Evolutionary conservation across 495 filamentous ascomycete genomes (phyloP), one percentile per base, ranked within the genome.

Genomic region (Platismatia glauca): DNA sequence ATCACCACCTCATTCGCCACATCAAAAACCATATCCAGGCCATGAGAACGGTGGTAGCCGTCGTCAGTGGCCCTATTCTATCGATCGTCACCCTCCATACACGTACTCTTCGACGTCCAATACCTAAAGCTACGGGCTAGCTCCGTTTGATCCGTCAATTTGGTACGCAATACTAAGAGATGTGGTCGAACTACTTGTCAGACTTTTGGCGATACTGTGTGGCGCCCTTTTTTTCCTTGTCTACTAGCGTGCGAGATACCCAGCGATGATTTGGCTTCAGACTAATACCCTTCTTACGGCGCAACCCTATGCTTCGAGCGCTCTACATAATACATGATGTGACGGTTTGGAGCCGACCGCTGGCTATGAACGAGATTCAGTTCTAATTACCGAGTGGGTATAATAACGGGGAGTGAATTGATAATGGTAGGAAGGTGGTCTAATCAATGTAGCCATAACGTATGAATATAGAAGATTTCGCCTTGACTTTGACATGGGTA

Each of bases 221-320:
- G 37, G 34, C 29, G 18, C 24, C 33, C 35, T 13, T 48, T 48
- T 38, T 68, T 61, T 48, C 41, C 41, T 62, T 43, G 8, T 43
- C 24, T 35, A 31, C 52, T 56, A 56, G 60, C 52, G 55, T 57
- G 60, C 35, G 52, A 57, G 60, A 62, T 62, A 62, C 60, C 60
- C 60, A 62, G 60, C 38, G 60, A 60, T n/a, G 35, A 53, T 61
- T 61, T 39, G 35, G 59, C 34, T 61, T 61, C 59, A 61, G 16
- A 61, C 33, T 55, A 35, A 61, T 55, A 61, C 46, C 59, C 52
- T 61, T 61, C 44, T 60, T 46, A n/a, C 5, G 5, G 22, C 27
- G 59, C 35, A 31, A 33, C n/a, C 33, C 20, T 53, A 35, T 22
- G 59, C 59, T 37, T 53, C 22, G 59, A 61, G 43, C 59, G 59